phyloP scores from a whole-genome alignment of 495 filamentous ascomycete genomes.

The Elaphomyces granulatus region DNA sequence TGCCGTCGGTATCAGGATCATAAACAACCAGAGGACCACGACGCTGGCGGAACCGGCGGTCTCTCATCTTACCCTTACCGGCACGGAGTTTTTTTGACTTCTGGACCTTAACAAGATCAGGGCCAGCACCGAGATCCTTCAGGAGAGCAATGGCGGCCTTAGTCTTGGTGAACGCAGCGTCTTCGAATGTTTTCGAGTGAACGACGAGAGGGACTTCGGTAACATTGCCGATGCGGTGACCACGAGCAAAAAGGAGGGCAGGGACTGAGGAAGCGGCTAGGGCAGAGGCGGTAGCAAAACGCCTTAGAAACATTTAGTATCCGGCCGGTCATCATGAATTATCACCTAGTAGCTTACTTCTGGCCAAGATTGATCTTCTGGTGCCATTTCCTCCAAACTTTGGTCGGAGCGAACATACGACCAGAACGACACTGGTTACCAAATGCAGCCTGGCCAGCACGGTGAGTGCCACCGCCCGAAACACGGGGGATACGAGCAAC shows the following conservation, averaged over 20 bases:
- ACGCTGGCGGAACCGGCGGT: conserved; percentile 89
- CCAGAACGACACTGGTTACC: conserved; percentile 99
- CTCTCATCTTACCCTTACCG: conserved; percentile 94
- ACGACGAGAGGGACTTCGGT: conserved; percentile 95
- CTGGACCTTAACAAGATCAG: conserved; percentile 88
- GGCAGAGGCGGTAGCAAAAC: conserved; percentile 94
- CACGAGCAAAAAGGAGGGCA: conserved; percentile 88
- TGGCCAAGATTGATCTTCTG: conserved; percentile 98
- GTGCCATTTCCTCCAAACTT: conserved; percentile 99
- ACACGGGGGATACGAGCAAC: conserved; percentile 99
- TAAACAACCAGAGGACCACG: conserved; percentile 95
- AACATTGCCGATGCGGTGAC: conserved; percentile 83
- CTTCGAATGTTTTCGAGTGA: conserved; percentile 72
- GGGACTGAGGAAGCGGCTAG: conserved; percentile 90
- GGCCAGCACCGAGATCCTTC: conserved; percentile 74
- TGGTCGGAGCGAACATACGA: conserved; percentile 99
- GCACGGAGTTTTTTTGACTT: conserved; percentile 86
- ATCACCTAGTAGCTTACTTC: conserved; percentile 44
- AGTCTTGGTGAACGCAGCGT: conserved; percentile 69
- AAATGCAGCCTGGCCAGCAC: conserved; percentile 98
- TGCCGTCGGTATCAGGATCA: conserved; percentile 83
- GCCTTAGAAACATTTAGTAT: conserved; percentile 34
- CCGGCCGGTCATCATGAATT: conserved; percentile 1
- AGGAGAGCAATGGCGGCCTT: conserved; percentile 74
- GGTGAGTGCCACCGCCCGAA: conserved; percentile 99